phyloP scores from a whole-genome alignment of 2,329 filamentous ascomycete genomes.

The Tolypocladium inflatum region DNA sequence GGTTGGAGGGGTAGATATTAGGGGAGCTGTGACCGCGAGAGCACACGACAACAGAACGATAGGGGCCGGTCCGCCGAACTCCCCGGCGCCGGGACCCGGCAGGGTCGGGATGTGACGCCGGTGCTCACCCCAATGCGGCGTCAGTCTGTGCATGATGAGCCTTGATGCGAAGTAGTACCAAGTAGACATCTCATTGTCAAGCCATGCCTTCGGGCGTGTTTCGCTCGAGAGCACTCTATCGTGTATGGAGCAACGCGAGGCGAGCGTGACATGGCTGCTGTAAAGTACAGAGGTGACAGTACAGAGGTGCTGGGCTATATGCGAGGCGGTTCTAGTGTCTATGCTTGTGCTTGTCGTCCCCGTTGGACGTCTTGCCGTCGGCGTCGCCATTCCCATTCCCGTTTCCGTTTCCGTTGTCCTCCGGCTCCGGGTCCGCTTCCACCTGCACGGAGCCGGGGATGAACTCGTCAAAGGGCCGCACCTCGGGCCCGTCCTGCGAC shows the following conservation, averaged over 20 bases:
- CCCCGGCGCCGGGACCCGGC: too few species aligned
- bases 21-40: background rate
- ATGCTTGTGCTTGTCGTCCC: slow-evolving; percentile 20
- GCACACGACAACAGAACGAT: background rate
- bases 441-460: slow-evolving; percentile 52
- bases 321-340: slow-evolving; percentile 4
- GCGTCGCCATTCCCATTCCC: slow-evolving; percentile 27
- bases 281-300: background rate
- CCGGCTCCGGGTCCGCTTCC: slow-evolving; percentile 47
- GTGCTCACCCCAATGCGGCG: background rate
- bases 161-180: background rate
- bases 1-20: background rate
- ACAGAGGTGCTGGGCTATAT: background rate
- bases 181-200: background rate
- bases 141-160: background rate
- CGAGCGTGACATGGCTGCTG: background rate
- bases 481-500: slow-evolving; percentile 48
- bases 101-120: too few species aligned
- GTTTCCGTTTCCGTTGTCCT: slow-evolving; percentile 17
- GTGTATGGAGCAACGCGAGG: background rate
- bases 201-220: background rate
- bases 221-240: background rate
- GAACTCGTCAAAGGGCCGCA: slow-evolving; percentile 68
- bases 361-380: slow-evolving; percentile 17
- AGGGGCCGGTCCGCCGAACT: too few species aligned